Evolutionary conservation across 148 eudicot species (phyloP), one percentile per base, ranked within the genome.

Genomic region (Pharnaceum exiguum): DNA sequence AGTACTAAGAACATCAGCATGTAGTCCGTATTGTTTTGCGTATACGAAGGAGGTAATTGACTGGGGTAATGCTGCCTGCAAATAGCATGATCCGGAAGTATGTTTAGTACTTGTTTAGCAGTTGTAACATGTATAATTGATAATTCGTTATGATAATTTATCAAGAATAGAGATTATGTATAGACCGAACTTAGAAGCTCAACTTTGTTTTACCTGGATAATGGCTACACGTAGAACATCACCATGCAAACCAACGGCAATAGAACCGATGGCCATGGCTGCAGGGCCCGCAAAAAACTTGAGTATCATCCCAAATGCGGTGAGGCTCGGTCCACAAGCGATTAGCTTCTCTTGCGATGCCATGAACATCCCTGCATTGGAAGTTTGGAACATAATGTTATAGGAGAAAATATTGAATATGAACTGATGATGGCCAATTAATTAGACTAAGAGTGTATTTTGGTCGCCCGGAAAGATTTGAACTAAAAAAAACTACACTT

Each of bases 321-420:
- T 62, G 13, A 81, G 59, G 26, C 65, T 68, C 2, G 67, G 77
- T 37, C 98, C 94, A 62, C 98, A 88, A 1, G 86, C 72, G 3
- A 93, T 81, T 13, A 93, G 2, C 63, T 78, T 93, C 77, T 82
- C 77, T 67, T 93, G 95, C 48, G 63, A 55, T 46, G 90, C 98
- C 98, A 93, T 88, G 70, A 93, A 93, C 61, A 82, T 68, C 25
- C 98, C 98, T 93, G 67, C 64, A 68, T 36, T n/a, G n/a, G n/a
- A n/a, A n/a, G n/a, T n/a, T n/a, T n/a, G n/a, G n/a, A n/a, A n/a
- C n/a, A n/a, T n/a, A n/a, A n/a, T n/a, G n/a, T n/a, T n/a, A n/a
- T n/a, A n/a, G n/a, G n/a, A n/a, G n/a, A n/a, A n/a, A n/a, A n/a
- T n/a, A n/a, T n/a, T n/a, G n/a, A n/a, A n/a, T n/a, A n/a, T n/a